Evolutionary conservation across 148 eudicot genomes (phyloP), one percentile per base, ranked within the genome.

Genomic region (Mesembryanthemum crystallinum): DNA sequence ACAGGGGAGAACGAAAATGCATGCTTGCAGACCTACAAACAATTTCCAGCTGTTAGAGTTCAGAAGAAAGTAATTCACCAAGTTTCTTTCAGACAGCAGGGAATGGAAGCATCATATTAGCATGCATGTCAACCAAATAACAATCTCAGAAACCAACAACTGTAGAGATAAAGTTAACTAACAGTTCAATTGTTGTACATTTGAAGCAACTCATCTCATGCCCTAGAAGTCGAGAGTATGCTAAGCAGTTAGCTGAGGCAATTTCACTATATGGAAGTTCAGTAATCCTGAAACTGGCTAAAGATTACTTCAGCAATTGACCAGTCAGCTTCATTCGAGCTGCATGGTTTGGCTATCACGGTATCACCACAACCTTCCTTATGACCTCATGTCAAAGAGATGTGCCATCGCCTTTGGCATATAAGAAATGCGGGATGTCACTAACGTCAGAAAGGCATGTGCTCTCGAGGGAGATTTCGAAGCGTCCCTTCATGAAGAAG

Each of bases 21-120:
- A 81, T 95, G 97, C 80, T 95, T 95, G 88, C 98, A 95, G n/a
- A 95, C 98, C 98, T 95, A 90, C 74, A 86, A 35, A 67, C 47
- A 55, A 33, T n/a, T 58, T 49, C 73, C 54, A 30, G 28, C 60
- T 30, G 47, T 14, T 61, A 69, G 51, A 21, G 4, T 3, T 12
- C 68, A 51, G 25, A 7, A n/a, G 14, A 27, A 9, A 59, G 24
- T 35, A 32, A 60, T 57, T 52, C 52, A 27, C 0, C 27, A n/a
- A 1, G 29, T 23, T 39, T 30, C 17, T 21, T 55, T 11, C 25
- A 69, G 6, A 37, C 9, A 32, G 39, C 24, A 57, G 23, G 14
- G 18, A 37, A 67, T 15, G 20, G 1, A 63, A 63, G 33, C 8
- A 21, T 30, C 39, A 61, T 21, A 68, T 13, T 43, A 24, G 54